A percentile compares a stretch with the other conserved stretches of the same genome.
Evolutionary conservation across 495 filamentous ascomycete species (phyloP).

Genomic region (Choiromyces venosus): DNA sequence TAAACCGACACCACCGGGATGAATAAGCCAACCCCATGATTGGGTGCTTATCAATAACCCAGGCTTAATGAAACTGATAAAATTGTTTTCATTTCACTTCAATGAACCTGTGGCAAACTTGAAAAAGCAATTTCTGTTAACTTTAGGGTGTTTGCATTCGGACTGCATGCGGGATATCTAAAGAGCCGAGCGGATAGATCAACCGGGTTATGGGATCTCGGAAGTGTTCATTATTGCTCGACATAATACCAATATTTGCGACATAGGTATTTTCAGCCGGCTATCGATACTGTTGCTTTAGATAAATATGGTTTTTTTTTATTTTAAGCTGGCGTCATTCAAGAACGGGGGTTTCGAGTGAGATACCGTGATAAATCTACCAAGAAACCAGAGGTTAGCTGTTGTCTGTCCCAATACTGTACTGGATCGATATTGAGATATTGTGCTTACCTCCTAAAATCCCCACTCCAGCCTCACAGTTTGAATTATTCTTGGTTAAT

Average conservation of each 20-base stretch:
- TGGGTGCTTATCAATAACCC: neutral
- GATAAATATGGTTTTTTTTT: neutral
- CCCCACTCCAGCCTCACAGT: neutral
- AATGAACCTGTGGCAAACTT: neutral
- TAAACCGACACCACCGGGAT: neutral
- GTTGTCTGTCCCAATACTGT: neutral
- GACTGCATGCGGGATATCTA: neutral
- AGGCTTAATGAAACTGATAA: neutral
- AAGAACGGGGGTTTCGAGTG: neutral
- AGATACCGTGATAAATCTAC: neutral
- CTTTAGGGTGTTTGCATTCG: neutral
- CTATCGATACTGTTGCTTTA: neutral
- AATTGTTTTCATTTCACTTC: neutral
- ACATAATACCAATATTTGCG: neutral
- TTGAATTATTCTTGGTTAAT: neutral
- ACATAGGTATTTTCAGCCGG: neutral
- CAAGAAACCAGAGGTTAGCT: neutral
- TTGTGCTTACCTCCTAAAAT: neutral
- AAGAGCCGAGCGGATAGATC: neutral
- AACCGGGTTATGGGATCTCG: neutral
- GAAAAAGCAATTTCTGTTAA: neutral
- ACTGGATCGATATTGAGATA: neutral
- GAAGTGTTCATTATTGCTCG: neutral
- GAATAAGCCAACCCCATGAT: neutral
- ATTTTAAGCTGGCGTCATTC: neutral